phyloP scores from a whole-genome alignment of 257 asterid species.

The Ophiorrhiza pumila region DNA sequence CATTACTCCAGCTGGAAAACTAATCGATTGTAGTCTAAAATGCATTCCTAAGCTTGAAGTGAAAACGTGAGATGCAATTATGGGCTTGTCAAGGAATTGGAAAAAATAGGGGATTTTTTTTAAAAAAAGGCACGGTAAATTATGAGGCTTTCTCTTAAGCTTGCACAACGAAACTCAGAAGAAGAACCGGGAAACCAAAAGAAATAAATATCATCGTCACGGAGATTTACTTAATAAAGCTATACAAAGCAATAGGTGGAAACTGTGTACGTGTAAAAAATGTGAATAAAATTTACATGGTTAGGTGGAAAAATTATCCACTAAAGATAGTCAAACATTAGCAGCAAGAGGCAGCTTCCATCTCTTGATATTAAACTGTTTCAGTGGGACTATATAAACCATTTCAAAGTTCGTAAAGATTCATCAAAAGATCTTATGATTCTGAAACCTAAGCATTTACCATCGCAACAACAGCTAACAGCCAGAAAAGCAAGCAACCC shows the following conservation, averaged over 20 bases:
- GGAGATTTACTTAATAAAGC: neutral
- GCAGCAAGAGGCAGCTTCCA: neutral
- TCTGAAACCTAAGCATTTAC: neutral
- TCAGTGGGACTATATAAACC: neutral
- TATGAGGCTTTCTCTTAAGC: neutral
- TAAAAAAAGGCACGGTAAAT: neutral
- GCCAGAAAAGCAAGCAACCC: conserved; percentile 16
- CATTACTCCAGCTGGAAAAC: neutral
- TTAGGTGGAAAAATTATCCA: neutral
- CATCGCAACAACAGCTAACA: neutral
- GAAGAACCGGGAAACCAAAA: too few species aligned
- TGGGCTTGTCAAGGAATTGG: neutral
- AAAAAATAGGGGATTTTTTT: too few species aligned
- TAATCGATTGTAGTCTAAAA: neutral
- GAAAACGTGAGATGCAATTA: neutral
- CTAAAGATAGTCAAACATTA: neutral
- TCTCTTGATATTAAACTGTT: neutral
- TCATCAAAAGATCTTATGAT: neutral
- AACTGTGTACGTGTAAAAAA: neutral
- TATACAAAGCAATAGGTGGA: neutral
- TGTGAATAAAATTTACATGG: neutral
- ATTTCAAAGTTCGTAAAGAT: neutral
- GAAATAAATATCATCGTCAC: too few species aligned
- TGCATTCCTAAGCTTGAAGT: neutral
- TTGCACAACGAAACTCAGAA: too few species aligned